Evolutionary conservation across 176 grass and related monocot genomes (phyloP).

Genomic region (Zizania latifolia): DNA sequence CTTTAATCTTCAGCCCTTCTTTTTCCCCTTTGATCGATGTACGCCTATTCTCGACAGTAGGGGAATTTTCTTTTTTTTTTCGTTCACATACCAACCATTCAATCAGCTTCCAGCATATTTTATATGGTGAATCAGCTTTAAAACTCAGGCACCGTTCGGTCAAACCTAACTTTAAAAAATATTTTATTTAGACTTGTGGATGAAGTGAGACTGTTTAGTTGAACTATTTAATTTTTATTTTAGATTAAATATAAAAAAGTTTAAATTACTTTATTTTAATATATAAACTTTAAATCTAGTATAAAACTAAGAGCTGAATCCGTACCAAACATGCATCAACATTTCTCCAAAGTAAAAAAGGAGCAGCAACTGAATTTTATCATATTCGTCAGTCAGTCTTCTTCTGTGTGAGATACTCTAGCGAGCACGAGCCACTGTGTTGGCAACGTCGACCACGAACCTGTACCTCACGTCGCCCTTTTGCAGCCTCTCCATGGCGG

Average conservation of each 20-base stretch:
- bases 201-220: no score
- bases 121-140: neutral
- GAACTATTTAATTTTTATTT: no score
- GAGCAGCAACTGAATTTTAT: no score
- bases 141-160: no score
- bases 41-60: neutral
- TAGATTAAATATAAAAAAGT: no score
- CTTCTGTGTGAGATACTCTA: neutral
- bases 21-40: neutral
- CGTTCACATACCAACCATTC: neutral
- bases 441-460: conserved; percentile 32
- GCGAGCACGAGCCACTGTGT: neutral
- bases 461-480: conserved; percentile 33
- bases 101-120: neutral
- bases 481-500: conserved; percentile 15
- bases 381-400: neutral
- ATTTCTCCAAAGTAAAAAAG: no score
- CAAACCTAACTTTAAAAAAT: no score
- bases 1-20: conserved; percentile 24
- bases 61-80: neutral
- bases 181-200: no score
- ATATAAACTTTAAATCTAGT: no score
- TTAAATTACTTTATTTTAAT: no score
- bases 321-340: no score
- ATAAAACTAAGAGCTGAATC: no score